Percentiles rank a stretch among this genome's conserved stretches.
These are phyloP conservation scores for Tricholoma matsutake DNA, from an alignment of 768 basidiomycete genomes.

Conservation along the genomic window DNA sequence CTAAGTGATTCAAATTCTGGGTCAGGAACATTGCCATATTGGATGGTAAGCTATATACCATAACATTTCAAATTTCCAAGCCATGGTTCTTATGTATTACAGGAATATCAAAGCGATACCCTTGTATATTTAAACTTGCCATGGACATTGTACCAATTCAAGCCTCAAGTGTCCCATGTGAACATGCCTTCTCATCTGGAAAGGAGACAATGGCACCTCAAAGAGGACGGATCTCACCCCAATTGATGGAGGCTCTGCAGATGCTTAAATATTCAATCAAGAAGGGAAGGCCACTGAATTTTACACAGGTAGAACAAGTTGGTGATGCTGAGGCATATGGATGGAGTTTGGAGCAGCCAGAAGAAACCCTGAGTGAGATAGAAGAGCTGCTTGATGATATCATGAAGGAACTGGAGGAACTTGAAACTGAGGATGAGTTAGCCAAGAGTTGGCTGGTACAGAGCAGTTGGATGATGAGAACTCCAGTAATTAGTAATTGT, in stretches of 20 bases:
- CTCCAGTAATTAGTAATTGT: neutral
- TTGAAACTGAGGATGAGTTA: neutral
- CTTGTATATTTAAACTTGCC: slow-evolving; percentile 1
- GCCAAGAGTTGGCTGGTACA: neutral
- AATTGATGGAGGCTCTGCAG: slow-evolving; percentile 11
- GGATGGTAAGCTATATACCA: neutral
- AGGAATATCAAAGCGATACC: neutral
- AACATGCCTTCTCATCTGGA: slow-evolving; percentile 9
- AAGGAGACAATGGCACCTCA: slow-evolving; percentile 10
- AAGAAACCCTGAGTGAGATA: neutral
- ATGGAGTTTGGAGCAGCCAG: neutral
- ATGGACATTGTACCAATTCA: slow-evolving; percentile 10
- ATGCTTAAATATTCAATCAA: slow-evolving; percentile 6
- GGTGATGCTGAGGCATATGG: neutral
- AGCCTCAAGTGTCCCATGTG: slow-evolving; percentile 8
- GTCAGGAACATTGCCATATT: neutral
- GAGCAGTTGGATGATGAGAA: neutral
- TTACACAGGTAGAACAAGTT: neutral
- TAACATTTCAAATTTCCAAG: neutral
- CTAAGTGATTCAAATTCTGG: neutral
- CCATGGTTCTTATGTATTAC: neutral
- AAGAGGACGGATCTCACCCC: neutral
- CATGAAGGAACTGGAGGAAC: neutral
- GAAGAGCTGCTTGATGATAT: slow-evolving; percentile 1
- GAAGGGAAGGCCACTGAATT: neutral